Percentiles rank a stretch among this genome's conserved stretches.
phyloP scores from a whole-genome alignment of 805 yeast genomes.

The Vanderwaltozyma polyspora region DNA sequence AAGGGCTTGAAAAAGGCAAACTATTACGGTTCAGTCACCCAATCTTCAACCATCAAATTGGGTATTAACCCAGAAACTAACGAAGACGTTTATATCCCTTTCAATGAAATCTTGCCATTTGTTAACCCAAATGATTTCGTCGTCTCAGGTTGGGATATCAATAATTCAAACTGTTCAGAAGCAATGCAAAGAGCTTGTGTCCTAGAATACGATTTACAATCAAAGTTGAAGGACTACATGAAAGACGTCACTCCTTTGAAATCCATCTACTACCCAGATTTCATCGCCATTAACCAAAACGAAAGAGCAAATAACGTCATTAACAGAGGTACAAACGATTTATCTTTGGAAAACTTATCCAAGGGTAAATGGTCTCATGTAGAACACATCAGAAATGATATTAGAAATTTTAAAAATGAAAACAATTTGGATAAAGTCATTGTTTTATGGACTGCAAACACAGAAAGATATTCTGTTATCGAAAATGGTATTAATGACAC shows the following conservation, averaged over 20 bases:
- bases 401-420: constrained; percentile 57
- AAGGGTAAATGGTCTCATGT: constrained; percentile 81
- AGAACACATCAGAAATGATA: constrained; percentile 74
- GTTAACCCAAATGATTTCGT: constrained; percentile 83
- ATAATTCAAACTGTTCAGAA: constrained; percentile 52
- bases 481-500: constrained; percentile 78
- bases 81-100: constrained; percentile 84
- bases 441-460: constrained; percentile 94
- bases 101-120: constrained; percentile 80
- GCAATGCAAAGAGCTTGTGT: constrained; percentile 84
- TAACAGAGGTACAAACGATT: constrained; percentile 28
- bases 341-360: constrained; percentile 38
- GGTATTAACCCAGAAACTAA: constrained; percentile 71
- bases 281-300: constrained; percentile 88
- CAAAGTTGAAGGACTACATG: constrained; percentile 57
- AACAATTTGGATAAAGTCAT: constrained; percentile 78
- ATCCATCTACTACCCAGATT: constrained; percentile 89
- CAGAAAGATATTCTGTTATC: constrained; percentile 82
- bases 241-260: constrained; percentile 57
- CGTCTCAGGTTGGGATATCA: constrained; percentile 93
- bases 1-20: constrained; percentile 64
- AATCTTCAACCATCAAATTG: constrained; percentile 77
- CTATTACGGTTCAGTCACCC: constrained; percentile 92
- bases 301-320: constrained; percentile 83
- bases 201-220: constrained; percentile 74